These are phyloP conservation scores for Asterochloris sp. DNA, from an alignment of 139 green algal genomes.

Conservation along the genomic window DNA sequence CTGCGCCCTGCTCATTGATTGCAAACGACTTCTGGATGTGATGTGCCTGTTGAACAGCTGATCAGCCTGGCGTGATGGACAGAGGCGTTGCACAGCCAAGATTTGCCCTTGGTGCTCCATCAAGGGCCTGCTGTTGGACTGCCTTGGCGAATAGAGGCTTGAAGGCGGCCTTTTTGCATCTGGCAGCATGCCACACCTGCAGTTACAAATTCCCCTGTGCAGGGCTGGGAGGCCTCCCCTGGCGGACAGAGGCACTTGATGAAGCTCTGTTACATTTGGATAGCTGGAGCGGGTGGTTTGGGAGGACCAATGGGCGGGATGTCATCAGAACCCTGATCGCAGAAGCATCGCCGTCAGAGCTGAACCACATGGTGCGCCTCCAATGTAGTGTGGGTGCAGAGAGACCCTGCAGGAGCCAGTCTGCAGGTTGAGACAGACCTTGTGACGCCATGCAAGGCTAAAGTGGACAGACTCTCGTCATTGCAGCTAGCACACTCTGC, in stretches of 20 bases:
- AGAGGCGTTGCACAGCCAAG: background rate
- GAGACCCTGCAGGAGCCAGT: too few relatives aligned
- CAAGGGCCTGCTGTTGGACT: background rate
- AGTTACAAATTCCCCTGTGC: background rate
- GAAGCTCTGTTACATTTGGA: conserved; percentile 15
- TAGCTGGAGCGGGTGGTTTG: conserved; percentile 18
- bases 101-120: too few relatives aligned
- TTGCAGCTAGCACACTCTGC: too few relatives aligned
- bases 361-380: conserved; percentile 18
- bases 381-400: background rate
- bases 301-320: conserved; percentile 15
- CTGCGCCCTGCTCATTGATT: background rate
- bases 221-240: conserved; percentile 11
- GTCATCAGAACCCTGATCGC: conserved; percentile 15
- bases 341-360: conserved; percentile 13
- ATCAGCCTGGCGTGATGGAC: background rate
- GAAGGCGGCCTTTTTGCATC: background rate
- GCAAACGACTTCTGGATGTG: background rate
- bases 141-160: background rate
- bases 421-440: too few relatives aligned
- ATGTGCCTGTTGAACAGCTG: too few relatives aligned
- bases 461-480: too few relatives aligned
- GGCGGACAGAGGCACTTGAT: conserved; percentile 16
- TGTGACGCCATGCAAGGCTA: too few relatives aligned
- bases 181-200: background rate